Evolutionary conservation across 306 rosid genomes (phyloP), one percentile per base, ranked within the genome.

Genomic region (Vicia faba): DNA sequence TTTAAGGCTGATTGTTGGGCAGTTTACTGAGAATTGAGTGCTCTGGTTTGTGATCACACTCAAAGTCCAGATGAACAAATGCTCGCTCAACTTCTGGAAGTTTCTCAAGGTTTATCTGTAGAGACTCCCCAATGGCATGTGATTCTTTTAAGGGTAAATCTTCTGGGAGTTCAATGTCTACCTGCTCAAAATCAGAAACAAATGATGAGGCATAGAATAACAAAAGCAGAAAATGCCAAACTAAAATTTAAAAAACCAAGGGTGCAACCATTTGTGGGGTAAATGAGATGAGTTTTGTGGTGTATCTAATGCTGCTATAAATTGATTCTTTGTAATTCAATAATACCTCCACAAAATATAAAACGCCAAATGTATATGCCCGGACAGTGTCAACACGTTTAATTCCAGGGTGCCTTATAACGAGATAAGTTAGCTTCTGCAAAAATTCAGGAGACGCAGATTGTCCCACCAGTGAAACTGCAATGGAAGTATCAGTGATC

Each of bases 21-120:
- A 92, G 77, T 68, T 79, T 83, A 81, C 41, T n/a, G 31, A 84
- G 91, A 62, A 92, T 82, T n/a, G 80, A 78, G 72, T 92, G 98
- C 69, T 92, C 98, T 35, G 98, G 98, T 64, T 92, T 92, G 79
- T 92, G 98, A 5, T 87, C 91, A 19, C 98, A 92, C 73, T 92
- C 98, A n/a, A 81, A 92, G 85, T 92, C 98, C 13, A 92, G 82
- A 79, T 92, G 98, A 80, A 92, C 98, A 68, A 89, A 92, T 70
- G 85, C 85, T 5, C 85, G 82, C 77, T 92, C 96, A 6, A 89
- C 96, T 62, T 89, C 98, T 8, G 89, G 81, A 54, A 92, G 91
- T 61, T 84, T 86, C 75, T 92, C 96, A 0, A 89, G 73, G 61
- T 92, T 87, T 71, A 84, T 78, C 74, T 89, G 98, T 33, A 89